Evolutionary conservation across 2,329 filamentous ascomycete species (phyloP), one percentile per base, ranked within the genome.

Genomic region (Spiromastix sp.): DNA sequence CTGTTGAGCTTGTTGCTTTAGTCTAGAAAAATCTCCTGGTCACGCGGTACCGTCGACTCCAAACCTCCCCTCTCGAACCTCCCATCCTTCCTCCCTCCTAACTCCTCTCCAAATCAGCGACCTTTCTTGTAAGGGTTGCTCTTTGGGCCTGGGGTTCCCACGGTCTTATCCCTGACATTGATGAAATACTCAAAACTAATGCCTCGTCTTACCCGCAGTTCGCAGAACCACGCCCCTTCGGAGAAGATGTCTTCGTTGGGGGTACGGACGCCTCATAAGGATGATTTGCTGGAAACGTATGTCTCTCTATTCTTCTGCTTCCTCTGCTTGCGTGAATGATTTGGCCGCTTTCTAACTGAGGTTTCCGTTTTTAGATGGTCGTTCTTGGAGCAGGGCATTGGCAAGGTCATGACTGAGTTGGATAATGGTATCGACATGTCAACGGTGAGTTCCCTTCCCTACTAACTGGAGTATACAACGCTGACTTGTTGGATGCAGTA

Each of bases 341-440:
- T 22, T 12, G 32, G 11, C 17, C 12, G 34, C 16, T 19, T 10
- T 30, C 4, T 30, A 19, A 10, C 21, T 15, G 11, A 15, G 18
- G 30, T 15, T 26, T 34, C 26, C 11, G 30, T 37, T 17, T 10
- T 22, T 15, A 93, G 85, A 65, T 98, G 91, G 91, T 69, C 71
- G 39, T 96, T 93, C 60, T 71, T 98, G 34, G 81, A 95, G 60
- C 71, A 72, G 42, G 87, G 89, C 45, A 86, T 98, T 48, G 78
- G 85, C 46, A 84, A 81, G 57, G 93, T 98, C 54, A 96, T 98
- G 89, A 76, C 77, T 48, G 83, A 93, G 54, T 71, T 96, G 18
- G 83, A 89, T 52, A 81, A 85, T 46, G 91, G 91, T 42, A 83
- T 98, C 63, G 87, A 95, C 54, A 86, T 96, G 79, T 77, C 81